Conservation (phyloP, 176 grass and related monocot species). For the Secale cereale region DNA sequence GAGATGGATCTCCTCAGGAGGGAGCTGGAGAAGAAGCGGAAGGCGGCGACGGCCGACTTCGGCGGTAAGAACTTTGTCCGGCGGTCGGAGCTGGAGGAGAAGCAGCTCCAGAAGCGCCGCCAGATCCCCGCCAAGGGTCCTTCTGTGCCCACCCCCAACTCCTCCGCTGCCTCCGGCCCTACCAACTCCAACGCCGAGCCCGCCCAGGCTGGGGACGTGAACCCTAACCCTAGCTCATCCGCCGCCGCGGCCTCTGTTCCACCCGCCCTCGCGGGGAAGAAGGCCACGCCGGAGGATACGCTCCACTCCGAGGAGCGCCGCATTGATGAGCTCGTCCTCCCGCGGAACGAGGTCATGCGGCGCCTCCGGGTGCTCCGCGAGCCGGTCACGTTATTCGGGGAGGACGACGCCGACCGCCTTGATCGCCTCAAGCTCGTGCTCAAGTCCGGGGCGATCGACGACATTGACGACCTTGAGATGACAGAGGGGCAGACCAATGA, state of each 20-base stretch:
- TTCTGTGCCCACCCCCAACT: neutral
- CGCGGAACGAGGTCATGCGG: conserved; percentile 73
- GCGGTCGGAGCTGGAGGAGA: conserved; percentile 89
- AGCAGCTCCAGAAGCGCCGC: conserved; percentile 81
- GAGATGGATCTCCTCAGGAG: conserved; percentile 84
- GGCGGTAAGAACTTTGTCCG: conserved; percentile 76
- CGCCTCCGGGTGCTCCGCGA: conserved; percentile 77
- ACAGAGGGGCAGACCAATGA: conserved; percentile 89
- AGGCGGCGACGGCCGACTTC: conserved; percentile 58
- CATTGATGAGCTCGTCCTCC: conserved; percentile 54
- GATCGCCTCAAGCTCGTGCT: conserved; percentile 64
- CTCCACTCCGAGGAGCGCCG: conserved; percentile 42
- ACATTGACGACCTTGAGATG: conserved; percentile 79
- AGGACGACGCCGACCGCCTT: conserved; percentile 70
- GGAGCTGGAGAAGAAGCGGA: conserved; percentile 80
- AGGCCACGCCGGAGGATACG: conserved; percentile 33
- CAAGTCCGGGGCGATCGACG: conserved; percentile 69
- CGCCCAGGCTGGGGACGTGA: neutral
- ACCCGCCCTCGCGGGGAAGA: conserved; percentile 41
- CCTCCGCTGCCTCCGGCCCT: conserved; percentile 4
- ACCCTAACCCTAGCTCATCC: conserved; percentile 44
- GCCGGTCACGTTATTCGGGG: conserved; percentile 78
- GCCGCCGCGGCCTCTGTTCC: conserved; percentile 31
- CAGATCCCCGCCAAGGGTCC: conserved; percentile 42
- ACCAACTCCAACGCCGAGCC: conserved; percentile 21